These are phyloP conservation scores for Candida sonorensis DNA, from an alignment of 805 yeast genomes.

Conservation along the genomic window DNA sequence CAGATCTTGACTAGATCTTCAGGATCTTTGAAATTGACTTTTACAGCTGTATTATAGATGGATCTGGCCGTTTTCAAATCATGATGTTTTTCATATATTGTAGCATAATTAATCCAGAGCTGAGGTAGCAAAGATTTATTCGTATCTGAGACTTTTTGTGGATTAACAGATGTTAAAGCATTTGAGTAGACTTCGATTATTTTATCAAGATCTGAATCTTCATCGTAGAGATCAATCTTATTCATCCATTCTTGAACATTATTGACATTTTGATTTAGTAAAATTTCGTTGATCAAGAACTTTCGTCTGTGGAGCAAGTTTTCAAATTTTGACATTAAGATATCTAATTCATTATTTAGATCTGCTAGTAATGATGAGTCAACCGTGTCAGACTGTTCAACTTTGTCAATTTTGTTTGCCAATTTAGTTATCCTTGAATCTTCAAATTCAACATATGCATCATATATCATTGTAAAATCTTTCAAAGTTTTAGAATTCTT, in stretches of 20 bases:
- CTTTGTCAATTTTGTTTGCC: slow-evolving; percentile 18
- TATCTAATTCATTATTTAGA: slow-evolving; percentile 33
- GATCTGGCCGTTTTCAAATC: slow-evolving; percentile 56
- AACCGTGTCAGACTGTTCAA: slow-evolving; percentile 6
- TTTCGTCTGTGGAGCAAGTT: slow-evolving; percentile 49
- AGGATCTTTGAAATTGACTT: slow-evolving; percentile 58
- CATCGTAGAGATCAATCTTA: slow-evolving; percentile 42
- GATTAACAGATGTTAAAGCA: slow-evolving; percentile 63
- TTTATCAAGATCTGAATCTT: slow-evolving; percentile 31
- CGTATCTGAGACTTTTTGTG: slow-evolving; percentile 36
- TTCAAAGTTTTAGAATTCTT: slow-evolving; percentile 39
- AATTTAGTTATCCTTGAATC: slow-evolving; percentile 37
- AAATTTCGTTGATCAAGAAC: slow-evolving; percentile 58
- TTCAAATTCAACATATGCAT: slow-evolving; percentile 53
- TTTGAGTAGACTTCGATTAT: slow-evolving; percentile 50
- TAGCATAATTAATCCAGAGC: slow-evolving; percentile 69
- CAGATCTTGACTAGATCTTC: slow-evolving; percentile 66
- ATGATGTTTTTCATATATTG: slow-evolving; percentile 47
- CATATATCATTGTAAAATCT: slow-evolving; percentile 62
- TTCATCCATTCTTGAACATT: slow-evolving; percentile 65
- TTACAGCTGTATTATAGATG: slow-evolving; percentile 56
- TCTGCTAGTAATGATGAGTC: too few species aligned
- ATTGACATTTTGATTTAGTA: slow-evolving; percentile 54
- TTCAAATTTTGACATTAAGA: slow-evolving; percentile 44
- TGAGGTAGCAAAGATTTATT: slow-evolving; percentile 40